Base-by-base conservation (phyloP, 768 basidiomycete genomes). In the Pleurotus tuber-regium region DNA sequence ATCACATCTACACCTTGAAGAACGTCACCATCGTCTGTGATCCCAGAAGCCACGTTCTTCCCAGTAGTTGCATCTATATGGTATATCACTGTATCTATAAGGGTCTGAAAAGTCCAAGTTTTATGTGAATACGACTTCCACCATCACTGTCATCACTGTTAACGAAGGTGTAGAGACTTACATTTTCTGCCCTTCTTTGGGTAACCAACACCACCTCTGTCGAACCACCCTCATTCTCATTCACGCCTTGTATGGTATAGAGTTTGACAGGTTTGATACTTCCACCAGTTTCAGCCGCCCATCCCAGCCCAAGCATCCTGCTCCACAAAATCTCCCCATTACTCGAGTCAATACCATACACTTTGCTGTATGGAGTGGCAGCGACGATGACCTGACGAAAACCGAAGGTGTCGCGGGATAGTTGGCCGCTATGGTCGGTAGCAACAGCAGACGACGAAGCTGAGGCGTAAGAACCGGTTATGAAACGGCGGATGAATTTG, bases 371-470 rank as follows among this genome's bases (percentile, higher is more conserved):
- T 1, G 72, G 57, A 2, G 89, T 92, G 0, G 84, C 87, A 4
- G 73, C 77, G 3, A 96, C 79, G 39, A 95, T 79, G 24, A 97
- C 66, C 62, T 97, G 91, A 30, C 87, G 77, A 69, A 97, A 92
- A 0, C 92, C 93, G 63, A 95, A 96, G 0, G 84, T 67, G 60
- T 95, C 92, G 4, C 90, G 82, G 52, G 74, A 70, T 0, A 86
- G 71, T 0, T 68, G 52, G 19, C 70, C 72, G 35, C 19, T 29
- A 26, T 62, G 55, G 12, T 66, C 64, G 6, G 63, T 56, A 18
- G 67, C 44, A 8, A 66, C 52, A 25, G 61, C 67, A 29, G 66
- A 63, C 18, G 68, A 73, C 29, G 70, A 71, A 3, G 75, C 71
- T 1, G 83, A 77, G 2, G 76, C 80, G 57, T 83, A 86, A 0